Evolutionary conservation across 2,329 filamentous ascomycete species (phyloP).

Genomic region (Ascochyta viciae-villosae): DNA sequence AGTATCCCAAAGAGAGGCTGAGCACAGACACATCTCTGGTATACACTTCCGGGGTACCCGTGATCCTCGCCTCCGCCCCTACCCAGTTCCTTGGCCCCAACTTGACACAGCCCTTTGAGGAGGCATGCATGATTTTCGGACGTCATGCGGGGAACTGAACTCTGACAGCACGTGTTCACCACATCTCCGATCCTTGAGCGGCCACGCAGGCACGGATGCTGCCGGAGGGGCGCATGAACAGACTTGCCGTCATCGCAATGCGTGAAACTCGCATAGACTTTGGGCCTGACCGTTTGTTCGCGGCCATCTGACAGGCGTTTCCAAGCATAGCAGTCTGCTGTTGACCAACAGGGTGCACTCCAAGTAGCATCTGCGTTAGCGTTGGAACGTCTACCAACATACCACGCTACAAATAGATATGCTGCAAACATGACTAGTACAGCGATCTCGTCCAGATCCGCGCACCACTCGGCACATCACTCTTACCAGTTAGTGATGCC

Average conservation of each 20-base stretch:
- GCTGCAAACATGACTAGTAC: too few species aligned
- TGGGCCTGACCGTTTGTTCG: background rate
- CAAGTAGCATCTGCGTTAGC: too few species aligned
- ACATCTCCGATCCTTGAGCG: background rate
- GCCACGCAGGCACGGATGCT: conserved; percentile 1
- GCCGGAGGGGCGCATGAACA: conserved; percentile 3
- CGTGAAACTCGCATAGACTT: background rate
- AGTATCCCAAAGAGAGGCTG: background rate
- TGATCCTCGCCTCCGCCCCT: background rate
- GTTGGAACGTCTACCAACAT: too few species aligned
- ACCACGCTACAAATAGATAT: too few species aligned
- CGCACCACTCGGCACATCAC: too few species aligned
- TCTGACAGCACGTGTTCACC: background rate
- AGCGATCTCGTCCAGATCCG: too few species aligned
- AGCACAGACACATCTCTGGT: conserved; percentile 3
- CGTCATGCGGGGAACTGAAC: conserved; percentile 7
- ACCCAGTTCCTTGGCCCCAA: background rate
- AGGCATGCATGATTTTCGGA: background rate
- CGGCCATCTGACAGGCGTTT: background rate
- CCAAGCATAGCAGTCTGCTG: too few species aligned
- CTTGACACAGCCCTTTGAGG: background rate
- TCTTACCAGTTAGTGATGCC: too few species aligned
- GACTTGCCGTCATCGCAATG: conserved; percentile 2
- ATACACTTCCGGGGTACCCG: conserved; percentile 9
- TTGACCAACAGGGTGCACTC: too few species aligned